A percentile compares a stretch with the other conserved stretches of the same genome.
Conservation (phyloP, 2,329 filamentous ascomycete genomes). For the Aspergillus sp. region DNA sequence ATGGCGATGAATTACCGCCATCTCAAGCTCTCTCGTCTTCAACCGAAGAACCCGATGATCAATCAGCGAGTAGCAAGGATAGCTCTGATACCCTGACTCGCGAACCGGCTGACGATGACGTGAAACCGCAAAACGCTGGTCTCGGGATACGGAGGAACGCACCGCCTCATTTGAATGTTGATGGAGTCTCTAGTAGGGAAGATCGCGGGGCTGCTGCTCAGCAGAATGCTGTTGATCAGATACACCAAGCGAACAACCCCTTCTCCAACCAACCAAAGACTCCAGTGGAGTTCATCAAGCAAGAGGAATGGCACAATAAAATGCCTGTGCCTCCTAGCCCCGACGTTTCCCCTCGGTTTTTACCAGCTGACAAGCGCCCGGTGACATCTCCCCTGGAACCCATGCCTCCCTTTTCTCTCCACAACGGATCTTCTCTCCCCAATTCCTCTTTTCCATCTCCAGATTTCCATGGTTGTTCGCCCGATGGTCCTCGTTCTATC, state of each 20-base stretch:
- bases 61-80: conserved; percentile 19
- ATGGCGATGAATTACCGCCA: conserved; percentile 5
- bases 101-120: conserved; percentile 8
- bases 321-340: conserved; percentile 24
- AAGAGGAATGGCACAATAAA: conserved; percentile 21
- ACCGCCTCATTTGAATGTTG: neutral
- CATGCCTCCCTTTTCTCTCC: conserved; percentile 33
- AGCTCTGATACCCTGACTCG: conserved; percentile 23
- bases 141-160: conserved; percentile 24
- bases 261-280: conserved; percentile 17
- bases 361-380: conserved; percentile 35
- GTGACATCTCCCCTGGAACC: conserved; percentile 40
- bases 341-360: conserved; percentile 31
- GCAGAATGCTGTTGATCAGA: conserved; percentile 6
- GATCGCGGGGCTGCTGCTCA: conserved; percentile 1
- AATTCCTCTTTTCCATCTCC: conserved; percentile 44
- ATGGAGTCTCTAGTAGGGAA: conserved; percentile 1
- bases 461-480: conserved; percentile 35
- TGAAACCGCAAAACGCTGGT: conserved; percentile 13
- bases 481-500: conserved; percentile 38
- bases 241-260: conserved; percentile 16
- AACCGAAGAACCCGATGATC: conserved; percentile 11
- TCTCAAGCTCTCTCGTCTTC: conserved; percentile 3
- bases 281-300: conserved; percentile 24
- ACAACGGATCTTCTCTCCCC: conserved; percentile 30